Conservation (phyloP, 2,329 filamentous ascomycete species). For the Cadophora sp. region DNA sequence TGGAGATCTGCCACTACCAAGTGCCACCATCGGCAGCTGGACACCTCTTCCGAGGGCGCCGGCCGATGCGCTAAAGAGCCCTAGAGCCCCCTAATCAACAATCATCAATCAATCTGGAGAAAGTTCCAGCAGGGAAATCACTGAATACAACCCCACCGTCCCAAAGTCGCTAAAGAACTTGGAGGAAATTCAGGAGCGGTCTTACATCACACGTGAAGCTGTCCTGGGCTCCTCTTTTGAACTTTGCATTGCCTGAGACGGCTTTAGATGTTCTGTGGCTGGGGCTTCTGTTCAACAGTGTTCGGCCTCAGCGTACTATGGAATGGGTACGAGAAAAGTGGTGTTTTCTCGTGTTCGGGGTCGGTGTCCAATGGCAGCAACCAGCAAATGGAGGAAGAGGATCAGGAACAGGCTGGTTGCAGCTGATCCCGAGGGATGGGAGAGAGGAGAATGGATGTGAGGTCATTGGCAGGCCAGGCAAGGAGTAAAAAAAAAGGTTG, state of each 20-base stretch:
- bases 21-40: slow-evolving; percentile 5
- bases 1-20: slow-evolving; percentile 14
- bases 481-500: not conserved
- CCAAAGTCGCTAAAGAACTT: not conserved
- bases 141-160: not conserved
- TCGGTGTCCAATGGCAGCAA: not conserved
- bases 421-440: not conserved
- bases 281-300: not conserved
- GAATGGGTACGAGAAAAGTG: slow-evolving; percentile 4
- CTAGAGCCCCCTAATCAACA: not conserved
- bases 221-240: not conserved
- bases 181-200: not conserved
- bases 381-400: not conserved
- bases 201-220: not conserved
- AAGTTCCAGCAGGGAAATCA: not conserved
- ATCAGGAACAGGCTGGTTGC: not conserved
- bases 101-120: not conserved
- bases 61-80: not conserved
- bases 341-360: slow-evolving; percentile 3
- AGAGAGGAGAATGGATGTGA: not conserved
- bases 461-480: slow-evolving; percentile 5
- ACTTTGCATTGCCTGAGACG: not conserved
- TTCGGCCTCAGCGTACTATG: too few species aligned
- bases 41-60: not conserved
- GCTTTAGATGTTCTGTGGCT: not conserved